Evolutionary conservation across 139 green algal genomes (phyloP), one percentile per base, ranked within the genome.

Genomic region (Auxenochlorella pyrenoidosa): DNA sequence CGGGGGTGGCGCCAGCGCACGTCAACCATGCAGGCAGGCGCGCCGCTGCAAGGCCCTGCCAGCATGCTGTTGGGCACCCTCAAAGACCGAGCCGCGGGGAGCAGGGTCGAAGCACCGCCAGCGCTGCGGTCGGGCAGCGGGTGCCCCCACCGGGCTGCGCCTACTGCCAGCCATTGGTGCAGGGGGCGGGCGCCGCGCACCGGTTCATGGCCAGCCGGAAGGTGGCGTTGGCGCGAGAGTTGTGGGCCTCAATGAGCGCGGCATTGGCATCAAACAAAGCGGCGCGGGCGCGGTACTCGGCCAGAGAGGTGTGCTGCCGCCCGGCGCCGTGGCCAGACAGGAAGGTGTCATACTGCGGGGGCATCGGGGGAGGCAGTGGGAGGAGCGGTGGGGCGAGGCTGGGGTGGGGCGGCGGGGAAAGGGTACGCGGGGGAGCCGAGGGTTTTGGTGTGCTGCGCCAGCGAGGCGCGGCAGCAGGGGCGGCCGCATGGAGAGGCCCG

Each of bases 121-220:
- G n/a, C n/a, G n/a, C n/a, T n/a, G n/a, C n/a, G n/a, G n/a, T n/a
- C n/a, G n/a, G n/a, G n/a, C n/a, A n/a, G n/a, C n/a, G n/a, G n/a
- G n/a, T n/a, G n/a, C n/a, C n/a, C n/a, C n/a, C n/a, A n/a, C n/a
- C n/a, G n/a, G n/a, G 68, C 26, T 24, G 68, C 34, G 30, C 68
- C 26, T 12, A 22, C 66, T 5, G 66, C 66, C 28, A 3, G 16
- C 13, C 66, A 75, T n/a, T n/a, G 32, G 36, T 12, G 36, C 43
- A 59, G 12, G 75, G 15, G 12, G 47, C 60, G 15, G 21, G 10
- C 36, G 28, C 36, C 15, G 34, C 72, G 28, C 54, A 71, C 72
- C 88, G 87, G 84, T 94, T 94, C 75, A 92, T 78, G 3, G 51
- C 84, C 72, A 93, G 47, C 0, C 38, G 88, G 88, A 83, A 89